Evolutionary conservation across 192 early-diverging fungal species (phyloP).

Genomic region (Nowakowskiella sp.): DNA sequence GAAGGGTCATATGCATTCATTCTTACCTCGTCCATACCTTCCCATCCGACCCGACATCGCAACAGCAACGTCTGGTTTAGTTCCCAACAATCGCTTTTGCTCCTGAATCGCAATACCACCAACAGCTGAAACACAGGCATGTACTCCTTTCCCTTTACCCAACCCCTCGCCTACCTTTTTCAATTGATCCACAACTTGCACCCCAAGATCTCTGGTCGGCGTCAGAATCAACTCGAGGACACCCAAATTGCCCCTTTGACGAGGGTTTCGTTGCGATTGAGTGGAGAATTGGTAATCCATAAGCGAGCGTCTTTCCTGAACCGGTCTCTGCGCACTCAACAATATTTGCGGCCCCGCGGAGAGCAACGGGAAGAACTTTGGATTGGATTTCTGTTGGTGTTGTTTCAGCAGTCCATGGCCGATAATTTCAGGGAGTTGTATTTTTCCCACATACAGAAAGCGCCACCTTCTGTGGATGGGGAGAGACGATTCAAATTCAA

Average conservation of each 20-base stretch:
- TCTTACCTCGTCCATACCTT: constrained; percentile 43
- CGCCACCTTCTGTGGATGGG: not conserved
- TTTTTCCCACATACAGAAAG: constrained; percentile 61
- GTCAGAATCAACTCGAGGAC: constrained; percentile 70
- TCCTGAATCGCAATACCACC: constrained; percentile 93
- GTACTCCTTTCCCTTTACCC: constrained; percentile 14
- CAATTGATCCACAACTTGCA: constrained; percentile 88
- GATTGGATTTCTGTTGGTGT: constrained; percentile 85
- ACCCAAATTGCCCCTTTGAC: constrained; percentile 2
- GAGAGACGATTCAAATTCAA: constrained; percentile 14
- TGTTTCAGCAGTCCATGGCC: constrained; percentile 61
- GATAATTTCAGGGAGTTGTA: constrained; percentile 49
- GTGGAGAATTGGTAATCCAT: constrained; percentile 88
- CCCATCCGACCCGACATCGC: constrained; percentile 86
- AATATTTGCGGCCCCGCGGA: constrained; percentile 66
- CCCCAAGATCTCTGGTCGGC: constrained; percentile 91
- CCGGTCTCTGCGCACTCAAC: constrained; percentile 91
- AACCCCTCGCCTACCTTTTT: constrained; percentile 21
- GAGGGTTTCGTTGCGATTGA: constrained; percentile 42
- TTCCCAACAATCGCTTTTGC: constrained; percentile 65
- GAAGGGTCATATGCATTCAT: too few species aligned
- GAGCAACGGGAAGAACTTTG: constrained; percentile 57
- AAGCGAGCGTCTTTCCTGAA: constrained; percentile 92
- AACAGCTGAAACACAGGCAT: constrained; percentile 74
- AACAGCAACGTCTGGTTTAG: constrained; percentile 76